phyloP scores from a whole-genome alignment of 2,329 filamentous ascomycete species.

The Talaromyces sp. region DNA sequence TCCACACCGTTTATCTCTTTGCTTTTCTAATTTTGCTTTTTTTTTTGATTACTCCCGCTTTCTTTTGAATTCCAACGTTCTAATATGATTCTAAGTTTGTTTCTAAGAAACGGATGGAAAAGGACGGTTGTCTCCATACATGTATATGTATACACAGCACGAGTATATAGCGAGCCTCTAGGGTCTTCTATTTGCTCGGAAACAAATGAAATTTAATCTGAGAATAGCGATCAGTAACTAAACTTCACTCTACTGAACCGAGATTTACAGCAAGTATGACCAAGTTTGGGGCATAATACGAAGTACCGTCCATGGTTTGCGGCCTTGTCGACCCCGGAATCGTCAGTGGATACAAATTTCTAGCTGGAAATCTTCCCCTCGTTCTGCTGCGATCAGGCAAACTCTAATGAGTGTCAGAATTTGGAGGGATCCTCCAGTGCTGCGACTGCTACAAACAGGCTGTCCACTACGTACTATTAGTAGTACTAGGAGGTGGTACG shows the following conservation, averaged over 20 bases:
- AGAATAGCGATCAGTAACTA: not conserved
- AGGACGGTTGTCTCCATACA: not conserved
- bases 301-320: not conserved
- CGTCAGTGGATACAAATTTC: not conserved
- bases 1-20: not conserved
- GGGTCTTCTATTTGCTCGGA: no score
- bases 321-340: not conserved
- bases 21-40: not conserved
- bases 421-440: no score
- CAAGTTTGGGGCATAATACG: not conserved
- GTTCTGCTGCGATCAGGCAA: not conserved
- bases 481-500: not conserved
- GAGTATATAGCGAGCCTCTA: no score
- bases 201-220: not conserved
- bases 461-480: not conserved
- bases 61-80: not conserved
- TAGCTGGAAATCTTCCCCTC: constrained; percentile 3
- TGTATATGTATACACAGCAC: not conserved
- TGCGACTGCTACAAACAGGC: no score
- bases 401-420: not conserved
- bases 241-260: not conserved
- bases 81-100: not conserved
- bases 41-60: not conserved
- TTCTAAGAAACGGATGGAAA: not conserved
- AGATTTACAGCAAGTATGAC: not conserved